Evolutionary conservation across 192 early-diverging fungal species (phyloP), one percentile per base, ranked within the genome.

Genomic region (Entrophospora sp.): DNA sequence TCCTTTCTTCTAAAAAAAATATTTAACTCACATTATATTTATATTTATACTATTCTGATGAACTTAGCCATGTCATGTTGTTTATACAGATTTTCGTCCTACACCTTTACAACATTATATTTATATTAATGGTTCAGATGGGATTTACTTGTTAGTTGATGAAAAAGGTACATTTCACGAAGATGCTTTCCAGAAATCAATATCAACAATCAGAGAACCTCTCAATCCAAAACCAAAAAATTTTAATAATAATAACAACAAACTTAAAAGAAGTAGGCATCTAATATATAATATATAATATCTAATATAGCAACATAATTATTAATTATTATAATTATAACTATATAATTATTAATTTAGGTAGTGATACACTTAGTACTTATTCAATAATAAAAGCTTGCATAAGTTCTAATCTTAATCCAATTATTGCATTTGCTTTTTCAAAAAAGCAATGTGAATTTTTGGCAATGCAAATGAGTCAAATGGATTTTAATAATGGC

Each of bases 381-480:
- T 93, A 89, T 81, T 92, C 93, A 76, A 91, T 98, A 40, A 85
- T 98, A 69, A 90, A 92, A 66, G 94, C 95, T 90, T 92, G 95
- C 64, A 91, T 94, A 86, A 66, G 77, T 60, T 95, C 91, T 65
- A 92, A 94, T 76, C 94, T 95, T 71, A 93, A 96, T 62, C 96
- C 96, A n/a, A 93, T 96, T 36, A 99, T 99, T 70, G 92, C 96
- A 5, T 99, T 99, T 71, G 85, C 89, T 73, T 99, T 99, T 73
- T 85, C 86, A 2, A 97, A 96, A 71, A 81, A 87, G 42, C 93
- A 97, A 75, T 96, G 94, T 72, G 96, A 99, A 78, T 65, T 77
- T 10, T 85, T 93, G 73, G 96, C 96, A 13, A 69, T 94, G 62
- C 88, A 91, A 68, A 83, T 98, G 77, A 92, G 89, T 56, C 92